Evolutionary conservation across 176 grass and related monocot species (phyloP), one percentile per base, ranked within the genome.

Genomic region (Raddia distichophylla): DNA sequence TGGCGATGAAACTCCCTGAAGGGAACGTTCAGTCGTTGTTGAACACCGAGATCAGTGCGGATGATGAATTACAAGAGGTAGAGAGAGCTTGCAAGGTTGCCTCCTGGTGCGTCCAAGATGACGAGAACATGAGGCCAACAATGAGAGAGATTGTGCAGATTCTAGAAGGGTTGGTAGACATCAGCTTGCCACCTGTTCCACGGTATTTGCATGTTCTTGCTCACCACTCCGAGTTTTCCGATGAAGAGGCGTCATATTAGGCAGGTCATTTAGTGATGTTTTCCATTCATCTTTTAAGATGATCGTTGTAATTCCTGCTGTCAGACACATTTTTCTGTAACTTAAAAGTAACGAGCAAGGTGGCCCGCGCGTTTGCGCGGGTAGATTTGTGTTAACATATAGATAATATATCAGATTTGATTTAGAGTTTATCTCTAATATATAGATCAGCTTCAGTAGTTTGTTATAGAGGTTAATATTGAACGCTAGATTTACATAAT

Each of bases 181-280:
- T 77, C 20, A 48, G 33, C 9, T 12, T 69, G 18, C 82, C 82
- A 19, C 82, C 82, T 46, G 43, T 76, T 34, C 82, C 63, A 10
- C n/a, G 49, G 8, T 58, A 51, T 6, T 48, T 84, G 32, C 81
- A 84, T 66, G 32, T 22, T 44, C 44, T 83, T 19, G 27, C 47
- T 1, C 19, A 75, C 17, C 17, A 8, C 48, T 14, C 59, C 2
- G 42, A 67, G 44, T 50, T 50, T 5, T 64, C 44, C 16, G 50
- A 59, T 3, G 19, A 64, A 17, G 57, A 62, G 58, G 4, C 15
- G n/a, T 62, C 43, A 27, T 12, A 62, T 27, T 48, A 33, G n/a
- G 20, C 59, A 15, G 2, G 20, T 9, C 57, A 27, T 27, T 19
- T 5, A 47, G 14, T 47, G 5, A 6, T 32, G 22, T 7, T 59